Conservation (phyloP, 225 moss, liverwort and hornwort species). For the Neckera pumila region DNA sequence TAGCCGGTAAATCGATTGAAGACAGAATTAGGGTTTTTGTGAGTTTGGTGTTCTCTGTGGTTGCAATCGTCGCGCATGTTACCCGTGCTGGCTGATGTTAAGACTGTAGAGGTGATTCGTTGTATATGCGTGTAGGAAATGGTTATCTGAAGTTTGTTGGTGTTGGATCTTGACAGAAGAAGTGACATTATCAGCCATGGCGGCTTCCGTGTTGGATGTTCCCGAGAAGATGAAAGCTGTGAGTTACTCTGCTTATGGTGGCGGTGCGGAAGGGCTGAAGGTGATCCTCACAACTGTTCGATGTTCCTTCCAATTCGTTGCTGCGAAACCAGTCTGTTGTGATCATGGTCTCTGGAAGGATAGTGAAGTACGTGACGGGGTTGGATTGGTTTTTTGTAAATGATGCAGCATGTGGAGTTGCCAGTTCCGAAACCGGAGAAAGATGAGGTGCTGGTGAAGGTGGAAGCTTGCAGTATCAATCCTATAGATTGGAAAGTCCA, state of each 20-base stretch:
- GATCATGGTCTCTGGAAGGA: not conserved
- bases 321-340: not conserved
- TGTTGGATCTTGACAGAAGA: not conserved
- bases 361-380: not conserved
- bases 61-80: not conserved
- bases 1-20: not conserved
- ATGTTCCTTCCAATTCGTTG: not conserved
- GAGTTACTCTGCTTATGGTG: conserved; percentile 28
- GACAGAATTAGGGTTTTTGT: not conserved
- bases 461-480: conserved; percentile 47
- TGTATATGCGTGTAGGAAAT: not conserved
- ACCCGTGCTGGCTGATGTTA: not conserved
- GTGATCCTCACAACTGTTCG: not conserved
- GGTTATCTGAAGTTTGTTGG: not conserved
- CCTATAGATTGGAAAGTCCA: conserved; percentile 41
- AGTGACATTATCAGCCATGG: not conserved
- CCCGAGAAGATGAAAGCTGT: conserved; percentile 31
- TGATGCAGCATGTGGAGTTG: conserved; percentile 39
- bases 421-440: conserved; percentile 37
- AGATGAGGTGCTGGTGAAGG: conserved; percentile 41
- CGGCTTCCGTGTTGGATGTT: conserved; percentile 15
- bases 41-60: not conserved
- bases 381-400: not conserved
- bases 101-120: not conserved
- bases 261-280: conserved; percentile 32